Conservation (phyloP, 257 asterid species). For the Nicotiana tabacum region DNA sequence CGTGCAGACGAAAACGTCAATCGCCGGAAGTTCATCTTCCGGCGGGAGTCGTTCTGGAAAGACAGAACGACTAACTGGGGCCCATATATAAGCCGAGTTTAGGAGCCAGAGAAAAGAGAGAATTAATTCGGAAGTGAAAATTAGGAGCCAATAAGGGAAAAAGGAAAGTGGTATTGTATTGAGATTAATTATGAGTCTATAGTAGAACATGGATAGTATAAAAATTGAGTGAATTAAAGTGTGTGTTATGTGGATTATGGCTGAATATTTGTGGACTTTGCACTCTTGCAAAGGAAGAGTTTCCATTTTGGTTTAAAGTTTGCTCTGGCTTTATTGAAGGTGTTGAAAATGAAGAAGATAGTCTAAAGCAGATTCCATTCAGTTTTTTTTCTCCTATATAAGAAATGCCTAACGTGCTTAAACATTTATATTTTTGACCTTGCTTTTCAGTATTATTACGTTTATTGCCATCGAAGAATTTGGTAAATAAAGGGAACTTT, state of each 20-base stretch:
- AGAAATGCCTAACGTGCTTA: too few species aligned
- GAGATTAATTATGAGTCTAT: constrained; percentile 24
- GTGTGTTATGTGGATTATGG: constrained; percentile 28
- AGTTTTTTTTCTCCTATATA: too few species aligned
- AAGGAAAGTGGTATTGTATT: constrained; percentile 16
- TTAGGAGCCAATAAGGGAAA: constrained; percentile 21
- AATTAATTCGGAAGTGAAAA: constrained; percentile 24
- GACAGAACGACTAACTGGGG: constrained; percentile 24
- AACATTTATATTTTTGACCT: too few species aligned
- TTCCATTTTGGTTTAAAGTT: neutral
- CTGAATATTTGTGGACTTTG: neutral
- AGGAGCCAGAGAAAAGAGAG: constrained; percentile 33
- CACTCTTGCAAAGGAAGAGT: constrained; percentile 1
- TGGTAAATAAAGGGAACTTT: too few species aligned
- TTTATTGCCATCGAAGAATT: too few species aligned
- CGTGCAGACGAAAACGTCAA: constrained; percentile 48
- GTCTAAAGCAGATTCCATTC: neutral
- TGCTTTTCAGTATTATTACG: too few species aligned
- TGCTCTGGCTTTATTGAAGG: too few species aligned
- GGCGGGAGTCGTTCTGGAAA: constrained; percentile 36
- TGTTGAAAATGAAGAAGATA: neutral
- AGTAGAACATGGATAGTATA: constrained; percentile 26
- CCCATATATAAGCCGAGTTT: constrained; percentile 27
- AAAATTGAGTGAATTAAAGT: constrained; percentile 28
- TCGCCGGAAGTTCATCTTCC: constrained; percentile 31